Evolutionary conservation across 257 asterid species (phyloP), one percentile per base, ranked within the genome.

Genomic region (Solanum pennellii): DNA sequence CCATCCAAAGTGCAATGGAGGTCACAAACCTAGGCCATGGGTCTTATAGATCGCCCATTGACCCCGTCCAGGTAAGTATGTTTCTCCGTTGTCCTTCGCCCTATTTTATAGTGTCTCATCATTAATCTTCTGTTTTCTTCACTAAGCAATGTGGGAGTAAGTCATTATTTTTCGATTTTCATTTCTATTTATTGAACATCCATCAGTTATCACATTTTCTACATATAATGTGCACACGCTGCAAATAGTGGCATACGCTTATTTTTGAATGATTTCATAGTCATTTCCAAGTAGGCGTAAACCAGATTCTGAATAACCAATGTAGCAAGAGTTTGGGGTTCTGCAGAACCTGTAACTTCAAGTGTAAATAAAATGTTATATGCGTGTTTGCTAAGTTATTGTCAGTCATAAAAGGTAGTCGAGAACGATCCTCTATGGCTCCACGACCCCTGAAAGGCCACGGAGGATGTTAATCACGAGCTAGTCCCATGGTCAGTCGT

Each of bases 1-100:
- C 92, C 92, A 89, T 92, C 84, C 89, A 0, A 68, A 56, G 91
- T 89, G 90, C 92, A 89, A 87, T 91, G 87, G 68, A 86, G 56
- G 89, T 87, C 76, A 29, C 42, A 7, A 56, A 3, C 77, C 86
- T 76, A 91, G 86, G 90, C 37, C 91, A 74, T 85, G 35, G 74
- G 60, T 73, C 88, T 76, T 86, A 0, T 35, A 37, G 91, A 87
- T 87, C 83, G 0, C 74, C 90, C 89, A 91, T 86, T 21, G 86
- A 89, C 86, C 86, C 89, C 65, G 86, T 90, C 87, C 89, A 88
- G 89, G 83, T 87, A 91, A 87, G 90, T 84, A 89, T 92, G 49
- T 31, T 29, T 1, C 12, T 20, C 0, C 0, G 5, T 59, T 20
- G 25, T 59, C 0, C 62, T 52, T 21, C 11, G 2, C 5, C 29